These are phyloP conservation scores for Alliaria petiolata DNA, from an alignment of 345 rosid species.

Conservation along the genomic window DNA sequence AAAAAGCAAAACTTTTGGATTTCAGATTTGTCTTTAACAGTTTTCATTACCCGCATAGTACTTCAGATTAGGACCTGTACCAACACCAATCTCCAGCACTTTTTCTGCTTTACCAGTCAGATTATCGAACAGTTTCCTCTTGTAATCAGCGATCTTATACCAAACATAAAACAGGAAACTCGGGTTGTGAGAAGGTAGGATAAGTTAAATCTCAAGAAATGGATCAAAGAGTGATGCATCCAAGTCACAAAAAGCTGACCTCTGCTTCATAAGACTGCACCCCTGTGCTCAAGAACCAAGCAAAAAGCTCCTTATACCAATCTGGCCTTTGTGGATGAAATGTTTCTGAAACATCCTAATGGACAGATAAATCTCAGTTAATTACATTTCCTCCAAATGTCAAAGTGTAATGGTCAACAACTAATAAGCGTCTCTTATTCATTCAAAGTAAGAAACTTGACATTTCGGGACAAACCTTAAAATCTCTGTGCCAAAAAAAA, in stretches of 20 bases:
- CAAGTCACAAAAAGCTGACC: slow-evolving; percentile 37
- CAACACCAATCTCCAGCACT: slow-evolving; percentile 74
- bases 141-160: slow-evolving; percentile 49
- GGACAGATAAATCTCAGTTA: slow-evolving; percentile 4
- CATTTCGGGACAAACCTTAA: background rate
- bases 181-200: background rate
- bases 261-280: slow-evolving; percentile 61
- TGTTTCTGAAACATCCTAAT: slow-evolving; percentile 42
- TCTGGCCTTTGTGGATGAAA: slow-evolving; percentile 63
- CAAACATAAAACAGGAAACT: background rate
- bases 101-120: slow-evolving; percentile 55
- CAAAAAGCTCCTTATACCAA: slow-evolving; percentile 72
- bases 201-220: background rate
- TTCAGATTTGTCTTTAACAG: background rate
- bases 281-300: slow-evolving; percentile 41
- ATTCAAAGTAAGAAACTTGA: background rate
- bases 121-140: slow-evolving; percentile 40
- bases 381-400: background rate
- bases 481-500: background rate
- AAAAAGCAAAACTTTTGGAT: background rate
- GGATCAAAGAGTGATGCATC: background rate
- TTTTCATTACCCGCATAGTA: slow-evolving; percentile 46
- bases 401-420: too few species aligned
- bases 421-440: too few species aligned
- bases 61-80: slow-evolving; percentile 72